These are phyloP conservation scores for Aureococcus anophagefferens DNA, from an alignment of 108 stramenopile genomes.

Conservation along the genomic window DNA sequence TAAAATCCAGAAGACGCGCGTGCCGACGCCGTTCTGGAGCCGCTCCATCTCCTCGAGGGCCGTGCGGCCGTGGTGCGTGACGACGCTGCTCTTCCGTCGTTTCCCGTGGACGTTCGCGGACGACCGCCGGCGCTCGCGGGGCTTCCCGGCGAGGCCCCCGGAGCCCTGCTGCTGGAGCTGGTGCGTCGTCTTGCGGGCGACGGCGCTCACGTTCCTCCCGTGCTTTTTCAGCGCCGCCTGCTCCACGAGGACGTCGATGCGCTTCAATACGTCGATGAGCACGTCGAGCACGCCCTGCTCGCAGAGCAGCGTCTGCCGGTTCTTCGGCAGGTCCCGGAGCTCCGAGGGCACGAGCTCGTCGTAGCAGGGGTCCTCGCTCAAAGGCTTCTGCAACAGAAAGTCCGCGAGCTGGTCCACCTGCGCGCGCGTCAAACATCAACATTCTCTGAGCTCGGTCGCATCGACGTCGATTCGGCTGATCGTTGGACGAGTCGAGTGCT, in stretches of 20 bases:
- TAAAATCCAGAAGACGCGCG: constrained; percentile 7
- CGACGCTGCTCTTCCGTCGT: background rate
- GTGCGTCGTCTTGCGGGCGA: background rate
- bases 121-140: background rate
- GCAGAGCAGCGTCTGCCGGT: constrained; percentile 18
- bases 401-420: constrained; percentile 1
- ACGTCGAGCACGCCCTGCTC: constrained; percentile 18
- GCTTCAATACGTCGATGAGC: constrained; percentile 8
- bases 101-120: background rate
- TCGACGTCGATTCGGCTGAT: background rate
- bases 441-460: too few species aligned
- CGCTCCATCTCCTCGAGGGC: background rate
- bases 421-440: background rate
- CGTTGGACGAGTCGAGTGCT: background rate
- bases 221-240: too few species aligned
- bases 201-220: background rate
- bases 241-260: background rate
- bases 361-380: background rate
- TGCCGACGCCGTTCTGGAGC: background rate
- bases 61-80: too few species aligned
- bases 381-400: background rate
- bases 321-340: too few species aligned
- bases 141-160: too few species aligned
- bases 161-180: background rate
- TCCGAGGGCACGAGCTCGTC: background rate